Evolutionary conservation across 176 grass and related monocot species (phyloP).

Genomic region (Cenchrus americanus): DNA sequence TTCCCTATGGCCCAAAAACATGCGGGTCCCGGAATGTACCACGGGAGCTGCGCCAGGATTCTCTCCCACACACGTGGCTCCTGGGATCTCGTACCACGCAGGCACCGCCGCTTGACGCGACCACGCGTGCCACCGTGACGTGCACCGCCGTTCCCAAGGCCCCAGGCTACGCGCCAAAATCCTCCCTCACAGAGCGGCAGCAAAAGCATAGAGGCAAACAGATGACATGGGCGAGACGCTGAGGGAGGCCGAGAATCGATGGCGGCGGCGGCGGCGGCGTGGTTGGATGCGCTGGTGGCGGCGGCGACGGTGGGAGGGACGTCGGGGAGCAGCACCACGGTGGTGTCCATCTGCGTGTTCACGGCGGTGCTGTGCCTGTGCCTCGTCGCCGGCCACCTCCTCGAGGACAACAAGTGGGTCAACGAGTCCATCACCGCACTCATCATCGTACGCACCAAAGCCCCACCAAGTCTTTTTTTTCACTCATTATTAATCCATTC

Average conservation of each 20-base stretch:
- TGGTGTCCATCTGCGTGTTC: slow-evolving; percentile 83
- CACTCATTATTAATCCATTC: background rate
- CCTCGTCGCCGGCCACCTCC: slow-evolving; percentile 72
- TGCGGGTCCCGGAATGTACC: background rate
- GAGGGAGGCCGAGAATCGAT: background rate
- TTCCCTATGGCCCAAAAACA: background rate
- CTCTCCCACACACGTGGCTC: slow-evolving; percentile 20
- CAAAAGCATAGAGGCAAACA: background rate
- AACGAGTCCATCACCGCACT: slow-evolving; percentile 79
- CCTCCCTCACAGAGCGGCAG: slow-evolving; percentile 1
- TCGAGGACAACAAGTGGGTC: slow-evolving; percentile 81
- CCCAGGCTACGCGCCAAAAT: slow-evolving; percentile 32
- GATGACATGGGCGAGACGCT: background rate
- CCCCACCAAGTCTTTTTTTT: background rate
- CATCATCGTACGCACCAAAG: slow-evolving; percentile 53
- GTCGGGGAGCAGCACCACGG: slow-evolving; percentile 39
- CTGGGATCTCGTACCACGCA: background rate
- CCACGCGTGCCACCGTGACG: slow-evolving; percentile 29
- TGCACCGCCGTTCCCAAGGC: background rate
- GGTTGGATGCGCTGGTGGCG: background rate
- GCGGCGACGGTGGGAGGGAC: background rate
- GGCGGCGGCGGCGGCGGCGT: background rate
- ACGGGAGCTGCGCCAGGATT: background rate
- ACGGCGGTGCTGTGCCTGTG: slow-evolving; percentile 75
- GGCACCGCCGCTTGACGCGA: background rate